Evolutionary conservation across 2,329 filamentous ascomycete species (phyloP).

Genomic region (Fusarium gaditjirri): DNA sequence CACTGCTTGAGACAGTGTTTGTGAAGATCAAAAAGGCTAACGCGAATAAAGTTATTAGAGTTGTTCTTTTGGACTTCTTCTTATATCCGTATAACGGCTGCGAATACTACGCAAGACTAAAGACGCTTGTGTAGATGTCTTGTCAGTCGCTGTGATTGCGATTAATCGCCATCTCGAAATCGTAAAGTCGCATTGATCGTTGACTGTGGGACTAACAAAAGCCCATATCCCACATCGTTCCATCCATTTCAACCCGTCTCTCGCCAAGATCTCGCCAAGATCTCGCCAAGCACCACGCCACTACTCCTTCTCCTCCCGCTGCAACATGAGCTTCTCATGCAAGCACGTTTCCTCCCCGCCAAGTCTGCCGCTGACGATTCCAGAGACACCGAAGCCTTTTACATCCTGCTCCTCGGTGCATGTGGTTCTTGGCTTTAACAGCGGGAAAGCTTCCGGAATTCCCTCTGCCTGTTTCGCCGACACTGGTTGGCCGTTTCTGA

Average conservation of each 20-base stretch:
- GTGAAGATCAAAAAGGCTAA: background rate
- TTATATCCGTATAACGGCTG: background rate
- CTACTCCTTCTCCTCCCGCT: background rate
- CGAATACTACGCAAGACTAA: background rate
- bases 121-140: no score
- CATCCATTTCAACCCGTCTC: background rate
- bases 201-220: accelerated
- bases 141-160: no score
- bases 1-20: background rate
- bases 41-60: background rate
- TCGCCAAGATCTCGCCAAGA: slow-evolving; percentile 28
- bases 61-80: background rate
- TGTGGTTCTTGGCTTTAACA: background rate
- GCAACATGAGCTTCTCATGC: background rate
- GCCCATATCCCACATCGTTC: background rate
- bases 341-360: slow-evolving; percentile 10
- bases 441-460: no score
- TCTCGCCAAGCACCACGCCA: slow-evolving; percentile 28
- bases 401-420: background rate
- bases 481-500: background rate
- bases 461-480: background rate
- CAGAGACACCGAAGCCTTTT: background rate
- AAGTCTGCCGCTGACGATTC: slow-evolving; percentile 2
- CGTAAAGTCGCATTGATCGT: accelerated
- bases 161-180: background rate